Evolutionary conservation across 345 rosid genomes (phyloP).

Genomic region (Cardiospermum halicacabum): DNA sequence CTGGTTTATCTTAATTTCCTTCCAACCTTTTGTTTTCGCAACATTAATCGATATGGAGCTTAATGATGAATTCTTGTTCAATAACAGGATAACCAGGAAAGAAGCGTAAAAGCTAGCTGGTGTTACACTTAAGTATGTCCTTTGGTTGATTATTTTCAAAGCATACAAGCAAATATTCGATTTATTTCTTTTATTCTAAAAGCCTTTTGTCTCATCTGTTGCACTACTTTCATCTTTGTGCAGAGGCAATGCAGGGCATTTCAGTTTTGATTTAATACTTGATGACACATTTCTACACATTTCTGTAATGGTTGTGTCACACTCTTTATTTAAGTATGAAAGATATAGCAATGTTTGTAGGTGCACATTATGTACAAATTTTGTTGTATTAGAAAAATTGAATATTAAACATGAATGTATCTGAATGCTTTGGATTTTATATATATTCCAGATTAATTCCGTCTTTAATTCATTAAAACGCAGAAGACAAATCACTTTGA

Average conservation of each 20-base stretch:
- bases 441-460: too few species aligned
- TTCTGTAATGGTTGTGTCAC: neutral
- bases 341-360: neutral
- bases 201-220: neutral
- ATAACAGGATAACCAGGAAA: conserved; percentile 85
- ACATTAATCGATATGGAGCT: neutral
- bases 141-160: neutral
- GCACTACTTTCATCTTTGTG: neutral
- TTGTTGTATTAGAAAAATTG: neutral
- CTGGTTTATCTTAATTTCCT: neutral
- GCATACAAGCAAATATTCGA: neutral
- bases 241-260: conserved; percentile 8
- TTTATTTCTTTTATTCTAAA: neutral
- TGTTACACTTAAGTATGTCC: conserved; percentile 10
- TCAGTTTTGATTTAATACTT: conserved; percentile 6
- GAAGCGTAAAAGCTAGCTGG: conserved; percentile 54
- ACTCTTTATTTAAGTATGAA: conserved; percentile 5
- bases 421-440: too few species aligned
- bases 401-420: too few species aligned
- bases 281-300: neutral
- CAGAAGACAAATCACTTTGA: too few species aligned
- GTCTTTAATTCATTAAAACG: too few species aligned
- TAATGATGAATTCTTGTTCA: conserved; percentile 11
- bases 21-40: neutral
- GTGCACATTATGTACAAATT: neutral